Percentiles rank a stretch among this genome's conserved stretches.
Conservation (phyloP, 2,329 filamentous ascomycete species). For the Diaporthe humulicola region DNA sequence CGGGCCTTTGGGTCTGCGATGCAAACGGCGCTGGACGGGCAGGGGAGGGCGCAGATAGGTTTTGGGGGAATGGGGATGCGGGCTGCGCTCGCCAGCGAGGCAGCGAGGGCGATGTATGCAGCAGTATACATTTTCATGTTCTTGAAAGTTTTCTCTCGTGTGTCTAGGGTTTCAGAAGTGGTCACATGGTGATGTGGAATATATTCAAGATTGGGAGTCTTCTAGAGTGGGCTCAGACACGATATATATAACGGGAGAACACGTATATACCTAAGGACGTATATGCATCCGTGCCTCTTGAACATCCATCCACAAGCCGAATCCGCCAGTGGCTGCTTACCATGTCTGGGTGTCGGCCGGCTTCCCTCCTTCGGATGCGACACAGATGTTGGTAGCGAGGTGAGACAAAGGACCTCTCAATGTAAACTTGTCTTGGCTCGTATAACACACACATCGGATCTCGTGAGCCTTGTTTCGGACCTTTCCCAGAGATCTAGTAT, state of each 20-base stretch:
- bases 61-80: background rate
- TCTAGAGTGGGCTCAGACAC: background rate
- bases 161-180: background rate
- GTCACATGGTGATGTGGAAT: too few relatives aligned
- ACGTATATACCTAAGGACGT: background rate
- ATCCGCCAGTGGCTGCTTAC: slow-evolving; percentile 18
- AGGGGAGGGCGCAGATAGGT: background rate
- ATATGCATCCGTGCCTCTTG: background rate
- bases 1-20: slow-evolving; percentile 27
- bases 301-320: background rate
- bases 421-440: slow-evolving; percentile 21
- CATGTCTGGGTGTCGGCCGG: slow-evolving; percentile 6
- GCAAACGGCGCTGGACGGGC: slow-evolving; percentile 28
- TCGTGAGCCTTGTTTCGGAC: background rate
- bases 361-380: background rate
- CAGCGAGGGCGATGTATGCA: background rate
- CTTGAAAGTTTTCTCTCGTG: background rate
- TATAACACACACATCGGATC: slow-evolving; percentile 15
- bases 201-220: background rate
- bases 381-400: background rate
- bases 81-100: background rate
- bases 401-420: background rate
- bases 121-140: background rate
- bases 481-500: background rate
- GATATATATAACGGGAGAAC: background rate